These are phyloP conservation scores for Cruciata laevipes DNA, from an alignment of 257 asterid genomes.

Conservation along the genomic window DNA sequence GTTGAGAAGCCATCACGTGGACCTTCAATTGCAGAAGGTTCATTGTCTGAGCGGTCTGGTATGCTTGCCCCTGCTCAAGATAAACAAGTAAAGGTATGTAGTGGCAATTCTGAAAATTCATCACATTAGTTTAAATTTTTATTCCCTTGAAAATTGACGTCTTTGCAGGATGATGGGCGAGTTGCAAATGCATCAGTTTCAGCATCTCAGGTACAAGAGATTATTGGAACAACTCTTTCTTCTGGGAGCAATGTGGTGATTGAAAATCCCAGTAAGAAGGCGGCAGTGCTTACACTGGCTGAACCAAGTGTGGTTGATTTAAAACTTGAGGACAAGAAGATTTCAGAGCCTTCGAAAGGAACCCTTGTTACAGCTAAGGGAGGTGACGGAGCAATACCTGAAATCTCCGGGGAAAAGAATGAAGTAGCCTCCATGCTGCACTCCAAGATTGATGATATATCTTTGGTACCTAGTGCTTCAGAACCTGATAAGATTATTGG, in stretches of 20 bases:
- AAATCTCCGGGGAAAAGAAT: constrained; percentile 19
- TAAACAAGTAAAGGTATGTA: constrained; percentile 26
- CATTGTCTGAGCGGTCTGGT: constrained; percentile 18
- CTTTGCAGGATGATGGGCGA: constrained; percentile 40
- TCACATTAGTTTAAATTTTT: constrained; percentile 1
- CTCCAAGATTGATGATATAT: constrained; percentile 22
- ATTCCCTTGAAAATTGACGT: background rate
- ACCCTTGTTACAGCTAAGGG: constrained; percentile 19
- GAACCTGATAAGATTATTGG: constrained; percentile 30
- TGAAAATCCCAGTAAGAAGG: constrained; percentile 27
- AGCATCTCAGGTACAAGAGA: constrained; percentile 32
- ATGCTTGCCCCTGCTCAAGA: constrained; percentile 28
- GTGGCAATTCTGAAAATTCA: constrained; percentile 12
- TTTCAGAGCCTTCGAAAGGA: constrained; percentile 19
- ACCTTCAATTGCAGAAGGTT: constrained; percentile 21
- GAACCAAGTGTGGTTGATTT: constrained; percentile 20
- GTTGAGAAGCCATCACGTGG: constrained; percentile 25
- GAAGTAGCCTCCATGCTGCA: constrained; percentile 24
- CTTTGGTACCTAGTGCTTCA: constrained; percentile 25
- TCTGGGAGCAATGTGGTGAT: constrained; percentile 21
- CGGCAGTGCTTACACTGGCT: constrained; percentile 17
- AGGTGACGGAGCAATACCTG: constrained; percentile 25
- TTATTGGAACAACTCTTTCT: constrained; percentile 18
- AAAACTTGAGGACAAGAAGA: constrained; percentile 8
- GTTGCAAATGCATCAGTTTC: constrained; percentile 26